Evolutionary conservation across 2,329 filamentous ascomycete species (phyloP).

Genomic region (Penicillium decumbens): DNA sequence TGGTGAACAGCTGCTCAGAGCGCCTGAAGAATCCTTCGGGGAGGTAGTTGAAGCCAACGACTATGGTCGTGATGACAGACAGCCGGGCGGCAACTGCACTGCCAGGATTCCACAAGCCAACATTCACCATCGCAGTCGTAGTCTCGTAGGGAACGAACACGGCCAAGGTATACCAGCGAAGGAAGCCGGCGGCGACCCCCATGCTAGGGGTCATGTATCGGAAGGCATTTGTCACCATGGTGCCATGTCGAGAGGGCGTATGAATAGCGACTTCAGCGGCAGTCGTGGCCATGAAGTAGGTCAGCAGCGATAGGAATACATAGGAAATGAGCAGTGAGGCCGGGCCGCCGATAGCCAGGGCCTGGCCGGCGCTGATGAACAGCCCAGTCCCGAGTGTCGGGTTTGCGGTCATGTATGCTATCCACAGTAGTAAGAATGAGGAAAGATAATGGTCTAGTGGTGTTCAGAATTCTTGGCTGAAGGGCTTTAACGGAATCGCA

Average conservation of each 20-base stretch:
- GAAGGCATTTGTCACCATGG: conserved; percentile 40
- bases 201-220: conserved; percentile 38
- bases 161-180: conserved; percentile 46
- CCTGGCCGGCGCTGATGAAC: conserved; percentile 52
- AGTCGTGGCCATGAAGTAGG: conserved; percentile 47
- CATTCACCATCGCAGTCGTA: conserved; percentile 60
- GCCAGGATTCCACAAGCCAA: conserved; percentile 54
- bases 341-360: conserved; percentile 51
- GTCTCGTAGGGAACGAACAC: conserved; percentile 55
- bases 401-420: conserved; percentile 49
- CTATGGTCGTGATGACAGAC: conserved; percentile 54
- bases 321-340: conserved; percentile 52
- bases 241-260: conserved; percentile 35
- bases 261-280: conserved; percentile 40
- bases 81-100: conserved; percentile 42
- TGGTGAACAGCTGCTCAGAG: conserved; percentile 48
- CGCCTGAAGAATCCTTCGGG: conserved; percentile 48
- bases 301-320: conserved; percentile 44
- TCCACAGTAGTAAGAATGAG: conserved; percentile 18
- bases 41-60: conserved; percentile 48
- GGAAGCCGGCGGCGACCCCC: conserved; percentile 38
- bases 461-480: no score
- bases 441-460: not conserved
- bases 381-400: conserved; percentile 55
- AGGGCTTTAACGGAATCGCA: not conserved